Base-by-base conservation (phyloP, 768 basidiomycete genomes). In the Suillus tomentosus region DNA sequence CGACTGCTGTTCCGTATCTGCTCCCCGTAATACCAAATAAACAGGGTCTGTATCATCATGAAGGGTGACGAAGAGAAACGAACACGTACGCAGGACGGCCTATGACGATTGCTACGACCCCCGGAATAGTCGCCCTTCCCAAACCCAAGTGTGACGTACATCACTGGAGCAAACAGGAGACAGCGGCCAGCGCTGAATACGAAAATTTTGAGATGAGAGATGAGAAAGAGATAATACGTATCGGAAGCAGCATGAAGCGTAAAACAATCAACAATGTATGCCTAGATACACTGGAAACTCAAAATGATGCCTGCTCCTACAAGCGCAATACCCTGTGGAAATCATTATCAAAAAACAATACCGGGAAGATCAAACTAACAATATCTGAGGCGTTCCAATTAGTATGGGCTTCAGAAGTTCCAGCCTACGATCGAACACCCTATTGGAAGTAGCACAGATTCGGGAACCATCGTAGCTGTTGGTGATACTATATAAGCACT, bases 341-440 rank as follows among this genome's bases (percentile, higher is more conserved):
- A 14, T 7, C 7, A 61, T 24, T 24, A 24, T 58, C 40, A 1
- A 57, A 42, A 9, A 61, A 51, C 57, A 31, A 9, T 27, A 58
- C 22, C 45, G 36, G 65, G 58, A 27, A 7, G 3, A 34, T 55
- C 61, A 36, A 6, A 56, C 85, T 64, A 66, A 88, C 89, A 39
- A 91, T 79, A 66, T 91, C 89, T 3, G 86, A 82, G 0, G 78
- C 87, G 53, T 93, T 85, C 92, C 92, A 95, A 64, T 85, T 85
- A 0, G 87, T 71, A 27, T 27, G 2, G 3, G 27, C 27, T 67
- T 89, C 77, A 4, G 87, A 85, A 0, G 84, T 78, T 31, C 90
- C 92, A 95, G 2, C 92, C 92, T 7, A 84, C 73, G 6, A 94
- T 78, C 24, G 94, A 74, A 11, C 93, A 75, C 0, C 92, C 92